Conservation (phyloP, 208 protist genomes). For the Acanthamoeba royreba region DNA sequence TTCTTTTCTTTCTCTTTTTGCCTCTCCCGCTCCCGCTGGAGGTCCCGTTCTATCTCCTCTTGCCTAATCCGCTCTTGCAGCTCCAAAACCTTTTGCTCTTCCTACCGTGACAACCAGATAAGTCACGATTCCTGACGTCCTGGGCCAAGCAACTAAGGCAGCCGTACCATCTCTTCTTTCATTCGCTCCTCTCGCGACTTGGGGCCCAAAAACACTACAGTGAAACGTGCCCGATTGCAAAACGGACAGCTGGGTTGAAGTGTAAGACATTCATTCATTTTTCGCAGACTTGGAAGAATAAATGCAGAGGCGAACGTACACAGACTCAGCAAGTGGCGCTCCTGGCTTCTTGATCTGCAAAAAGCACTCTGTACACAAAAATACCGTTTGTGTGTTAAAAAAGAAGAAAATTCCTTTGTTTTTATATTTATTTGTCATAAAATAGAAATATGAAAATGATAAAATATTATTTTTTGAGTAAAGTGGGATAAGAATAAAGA, state of each 20-base stretch:
- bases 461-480: too few species aligned
- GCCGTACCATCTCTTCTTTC: neutral
- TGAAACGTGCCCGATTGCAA: conserved; percentile 57
- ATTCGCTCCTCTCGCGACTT: conserved; percentile 50
- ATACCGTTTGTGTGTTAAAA: neutral
- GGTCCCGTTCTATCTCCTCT: conserved; percentile 58
- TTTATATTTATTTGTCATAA: too few species aligned
- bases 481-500: too few species aligned
- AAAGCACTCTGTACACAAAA: conserved; percentile 53
- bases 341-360: conserved; percentile 66
- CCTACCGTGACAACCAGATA: neutral
- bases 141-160: neutral
- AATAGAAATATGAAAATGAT: neutral
- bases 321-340: neutral
- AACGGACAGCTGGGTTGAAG: conserved; percentile 54
- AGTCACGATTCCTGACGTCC: neutral
- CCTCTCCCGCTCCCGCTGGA: conserved; percentile 46
- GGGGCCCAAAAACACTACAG: conserved; percentile 54
- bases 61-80: conserved; percentile 31
- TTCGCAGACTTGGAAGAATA: neutral
- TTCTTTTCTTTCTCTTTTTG: conserved; percentile 51
- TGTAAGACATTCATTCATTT: neutral
- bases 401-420: too few species aligned
- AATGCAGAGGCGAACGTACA: neutral
- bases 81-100: conserved; percentile 12